A percentile compares a stretch with the other conserved stretches of the same genome.
phyloP scores from a whole-genome alignment of 495 filamentous ascomycete species.

The Trichodelitschia bisporula region DNA sequence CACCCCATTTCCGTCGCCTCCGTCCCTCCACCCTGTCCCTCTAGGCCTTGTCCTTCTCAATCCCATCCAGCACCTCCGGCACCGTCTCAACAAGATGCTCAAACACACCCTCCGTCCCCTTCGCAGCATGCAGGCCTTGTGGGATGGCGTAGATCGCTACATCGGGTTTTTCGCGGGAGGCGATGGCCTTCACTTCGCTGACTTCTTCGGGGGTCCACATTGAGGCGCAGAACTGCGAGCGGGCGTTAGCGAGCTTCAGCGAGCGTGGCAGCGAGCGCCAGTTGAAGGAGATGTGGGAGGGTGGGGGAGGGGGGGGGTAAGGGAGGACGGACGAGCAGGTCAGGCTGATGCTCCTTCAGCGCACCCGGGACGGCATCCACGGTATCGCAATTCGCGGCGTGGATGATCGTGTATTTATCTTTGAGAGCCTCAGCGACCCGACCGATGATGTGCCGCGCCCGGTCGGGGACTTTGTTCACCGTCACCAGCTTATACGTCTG shows the following conservation, averaged over 20 bases:
- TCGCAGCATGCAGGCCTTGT: conserved; percentile 35
- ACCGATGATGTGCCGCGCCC: conserved; percentile 35
- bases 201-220: conserved; percentile 42
- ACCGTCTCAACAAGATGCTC: conserved; percentile 36
- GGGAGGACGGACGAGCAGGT: conserved; percentile 21
- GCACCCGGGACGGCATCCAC: conserved; percentile 27
- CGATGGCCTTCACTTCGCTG: conserved; percentile 26
- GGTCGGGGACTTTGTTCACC: conserved; percentile 43
- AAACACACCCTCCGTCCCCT: conserved; percentile 38
- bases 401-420: conserved; percentile 31
- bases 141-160: conserved; percentile 36
- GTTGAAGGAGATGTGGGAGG: conserved; percentile 1
- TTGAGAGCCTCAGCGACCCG: conserved; percentile 30
- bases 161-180: conserved; percentile 23
- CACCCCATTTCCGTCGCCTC: too few relatives aligned
- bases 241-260: neutral
- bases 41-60: too few relatives aligned
- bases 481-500: conserved; percentile 38
- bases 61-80: conserved; percentile 25
- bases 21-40: too few relatives aligned
- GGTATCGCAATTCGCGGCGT: conserved; percentile 31
- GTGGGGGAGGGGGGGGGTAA: conserved; percentile 1
- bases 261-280: neutral
- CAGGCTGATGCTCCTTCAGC: conserved; percentile 23
- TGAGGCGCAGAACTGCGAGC: conserved; percentile 34